Conservation (phyloP, 2,329 filamentous ascomycete genomes). For the Phaeophleospora eucalypticola region DNA sequence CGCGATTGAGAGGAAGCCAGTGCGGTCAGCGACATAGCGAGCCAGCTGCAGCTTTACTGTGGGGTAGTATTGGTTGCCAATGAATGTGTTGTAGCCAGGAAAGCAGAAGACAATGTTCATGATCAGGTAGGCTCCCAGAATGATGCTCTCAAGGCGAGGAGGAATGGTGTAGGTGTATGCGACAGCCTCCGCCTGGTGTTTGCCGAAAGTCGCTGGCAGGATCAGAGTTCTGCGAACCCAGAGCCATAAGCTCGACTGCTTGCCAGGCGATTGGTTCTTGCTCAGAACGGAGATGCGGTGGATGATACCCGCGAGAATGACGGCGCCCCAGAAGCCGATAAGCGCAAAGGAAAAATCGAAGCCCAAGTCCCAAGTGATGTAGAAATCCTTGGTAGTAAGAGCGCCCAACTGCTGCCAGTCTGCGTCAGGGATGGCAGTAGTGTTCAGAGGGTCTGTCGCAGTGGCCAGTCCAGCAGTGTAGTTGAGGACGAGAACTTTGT, state of each 20-base stretch:
- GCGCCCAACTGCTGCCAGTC: conserved; percentile 7
- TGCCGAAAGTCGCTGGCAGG: conserved; percentile 42
- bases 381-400: conserved; percentile 11
- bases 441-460: conserved; percentile 7
- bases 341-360: conserved; percentile 16
- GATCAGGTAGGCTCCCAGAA: conserved; percentile 43
- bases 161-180: conserved; percentile 45
- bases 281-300: conserved; percentile 29
- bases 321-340: conserved; percentile 40
- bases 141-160: conserved; percentile 45
- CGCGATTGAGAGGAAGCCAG: conserved; percentile 60
- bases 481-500: conserved; percentile 8
- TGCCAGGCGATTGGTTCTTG: conserved; percentile 12
- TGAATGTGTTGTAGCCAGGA: conserved; percentile 44
- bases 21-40: conserved; percentile 60
- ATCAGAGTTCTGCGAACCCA: conserved; percentile 40
- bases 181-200: conserved; percentile 39
- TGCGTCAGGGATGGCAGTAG: conserved; percentile 12
- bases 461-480: conserved; percentile 12
- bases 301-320: conserved; percentile 35
- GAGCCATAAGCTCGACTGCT: conserved; percentile 8
- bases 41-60: conserved; percentile 36
- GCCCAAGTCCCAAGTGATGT: conserved; percentile 10
- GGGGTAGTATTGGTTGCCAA: conserved; percentile 43
- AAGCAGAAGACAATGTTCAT: conserved; percentile 43